Percentiles rank a stretch among this genome's conserved stretches.
Conservation (phyloP, 192 early-diverging fungal species). For the Entomortierella chlamydospora region DNA sequence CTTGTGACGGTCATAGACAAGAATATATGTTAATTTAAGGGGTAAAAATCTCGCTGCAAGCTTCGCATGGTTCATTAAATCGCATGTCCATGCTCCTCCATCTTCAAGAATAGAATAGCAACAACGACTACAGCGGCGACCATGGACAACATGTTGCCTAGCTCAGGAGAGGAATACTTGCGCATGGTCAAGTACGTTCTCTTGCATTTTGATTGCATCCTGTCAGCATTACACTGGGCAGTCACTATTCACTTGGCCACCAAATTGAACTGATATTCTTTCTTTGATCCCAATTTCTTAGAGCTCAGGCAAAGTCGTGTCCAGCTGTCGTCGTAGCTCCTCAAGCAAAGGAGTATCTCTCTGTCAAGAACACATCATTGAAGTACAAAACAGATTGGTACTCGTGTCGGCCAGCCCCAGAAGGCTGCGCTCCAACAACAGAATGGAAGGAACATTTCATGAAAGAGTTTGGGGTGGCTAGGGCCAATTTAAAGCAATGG, state of each 20-base stretch:
- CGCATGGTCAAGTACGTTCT: constrained; percentile 34
- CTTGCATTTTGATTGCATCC: background rate
- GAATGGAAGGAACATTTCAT: constrained; percentile 46
- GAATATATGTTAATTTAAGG: too few species aligned
- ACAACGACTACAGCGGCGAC: background rate
- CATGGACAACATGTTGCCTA: constrained; percentile 32
- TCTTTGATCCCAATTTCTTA: background rate
- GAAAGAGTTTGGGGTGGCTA: constrained; percentile 16
- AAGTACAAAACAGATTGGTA: constrained; percentile 45
- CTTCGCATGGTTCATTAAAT: too few species aligned
- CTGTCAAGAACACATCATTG: constrained; percentile 42
- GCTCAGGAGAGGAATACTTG: constrained; percentile 47
- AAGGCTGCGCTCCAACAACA: constrained; percentile 34
- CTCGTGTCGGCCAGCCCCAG: constrained; percentile 41
- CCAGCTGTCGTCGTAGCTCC: constrained; percentile 38
- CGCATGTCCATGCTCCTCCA: too few species aligned
- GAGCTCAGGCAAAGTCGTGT: constrained; percentile 37
- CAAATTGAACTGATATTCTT: background rate
- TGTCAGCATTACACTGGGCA: too few species aligned
- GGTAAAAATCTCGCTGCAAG: too few species aligned
- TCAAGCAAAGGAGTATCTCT: constrained; percentile 18
- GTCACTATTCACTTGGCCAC: background rate
- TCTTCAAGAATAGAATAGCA: background rate
- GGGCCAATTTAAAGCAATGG: constrained; percentile 1
- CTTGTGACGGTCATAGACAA: too few species aligned